A percentile compares a stretch with the other conserved stretches of the same genome.
phyloP scores from a whole-genome alignment of 495 filamentous ascomycete species.

The Aspergillus ellipticus region DNA sequence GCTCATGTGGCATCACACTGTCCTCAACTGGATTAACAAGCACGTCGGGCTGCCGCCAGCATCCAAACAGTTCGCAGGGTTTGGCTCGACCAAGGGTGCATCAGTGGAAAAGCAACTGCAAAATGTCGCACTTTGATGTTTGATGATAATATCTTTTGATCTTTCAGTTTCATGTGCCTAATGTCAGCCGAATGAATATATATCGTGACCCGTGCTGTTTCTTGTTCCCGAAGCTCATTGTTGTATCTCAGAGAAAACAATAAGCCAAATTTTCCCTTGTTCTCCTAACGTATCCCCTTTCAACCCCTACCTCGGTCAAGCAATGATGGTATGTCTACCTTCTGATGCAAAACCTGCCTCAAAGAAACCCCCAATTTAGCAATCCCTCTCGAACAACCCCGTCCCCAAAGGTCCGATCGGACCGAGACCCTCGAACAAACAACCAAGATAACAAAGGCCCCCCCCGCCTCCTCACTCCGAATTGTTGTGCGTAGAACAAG shows the following conservation, averaged over 20 bases:
- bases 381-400: too few species aligned
- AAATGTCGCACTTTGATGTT: slow-evolving; percentile 20
- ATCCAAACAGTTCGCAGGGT: slow-evolving; percentile 7
- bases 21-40: slow-evolving; percentile 87
- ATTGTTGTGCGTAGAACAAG: neutral
- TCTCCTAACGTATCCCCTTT: too few species aligned
- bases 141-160: neutral
- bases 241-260: neutral
- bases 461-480: too few species aligned
- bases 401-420: too few species aligned
- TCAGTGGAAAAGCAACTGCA: slow-evolving; percentile 19
- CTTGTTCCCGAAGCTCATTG: neutral
- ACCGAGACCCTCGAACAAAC: neutral
- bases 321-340: too few species aligned
- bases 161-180: neutral
- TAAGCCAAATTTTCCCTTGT: too few species aligned
- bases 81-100: slow-evolving; percentile 1
- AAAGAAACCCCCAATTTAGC: too few species aligned
- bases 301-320: too few species aligned
- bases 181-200: neutral
- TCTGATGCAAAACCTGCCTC: too few species aligned
- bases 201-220: slow-evolving; percentile 2
- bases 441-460: neutral
- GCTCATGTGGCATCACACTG: slow-evolving; percentile 84
- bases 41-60: slow-evolving; percentile 55